phyloP scores from a whole-genome alignment of 305 asterid genomes.

The Solanum hybrid region DNA sequence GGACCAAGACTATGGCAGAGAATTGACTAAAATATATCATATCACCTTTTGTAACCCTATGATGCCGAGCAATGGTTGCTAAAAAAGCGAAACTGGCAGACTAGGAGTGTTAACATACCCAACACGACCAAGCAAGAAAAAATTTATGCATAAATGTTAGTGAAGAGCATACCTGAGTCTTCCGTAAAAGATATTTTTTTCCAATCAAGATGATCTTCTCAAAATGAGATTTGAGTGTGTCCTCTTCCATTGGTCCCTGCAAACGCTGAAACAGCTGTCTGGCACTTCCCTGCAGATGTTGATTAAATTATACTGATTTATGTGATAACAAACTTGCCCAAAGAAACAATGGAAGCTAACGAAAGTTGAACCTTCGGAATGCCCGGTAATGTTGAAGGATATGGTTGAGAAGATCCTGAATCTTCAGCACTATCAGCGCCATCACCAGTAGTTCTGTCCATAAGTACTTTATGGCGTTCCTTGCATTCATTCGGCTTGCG shows the following conservation, averaged over 20 bases:
- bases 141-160: not conserved
- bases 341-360: conserved; percentile 2
- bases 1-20: not conserved
- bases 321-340: not conserved
- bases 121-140: conserved; percentile 5
- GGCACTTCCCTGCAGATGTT: conserved; percentile 58
- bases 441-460: conserved; percentile 68
- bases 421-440: conserved; percentile 85
- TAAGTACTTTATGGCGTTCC: conserved; percentile 60
- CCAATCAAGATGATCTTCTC: conserved; percentile 55
- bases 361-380: conserved; percentile 52
- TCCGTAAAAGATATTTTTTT: conserved; percentile 38
- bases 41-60: not conserved
- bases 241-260: conserved; percentile 83
- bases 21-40: not conserved
- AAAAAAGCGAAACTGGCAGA: not conserved
- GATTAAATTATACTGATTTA: not conserved
- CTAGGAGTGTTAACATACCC: not conserved
- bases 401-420: conserved; percentile 75
- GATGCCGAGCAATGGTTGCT: not conserved
- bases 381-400: conserved; percentile 77
- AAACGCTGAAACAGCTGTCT: conserved; percentile 76
- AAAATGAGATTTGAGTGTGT: conserved; percentile 68
- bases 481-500: conserved; percentile 82
- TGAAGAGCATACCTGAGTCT: conserved; percentile 37